These are phyloP conservation scores for Ophiostoma fasciatum DNA, from an alignment of 2,329 filamentous ascomycete genomes.

Conservation along the genomic window DNA sequence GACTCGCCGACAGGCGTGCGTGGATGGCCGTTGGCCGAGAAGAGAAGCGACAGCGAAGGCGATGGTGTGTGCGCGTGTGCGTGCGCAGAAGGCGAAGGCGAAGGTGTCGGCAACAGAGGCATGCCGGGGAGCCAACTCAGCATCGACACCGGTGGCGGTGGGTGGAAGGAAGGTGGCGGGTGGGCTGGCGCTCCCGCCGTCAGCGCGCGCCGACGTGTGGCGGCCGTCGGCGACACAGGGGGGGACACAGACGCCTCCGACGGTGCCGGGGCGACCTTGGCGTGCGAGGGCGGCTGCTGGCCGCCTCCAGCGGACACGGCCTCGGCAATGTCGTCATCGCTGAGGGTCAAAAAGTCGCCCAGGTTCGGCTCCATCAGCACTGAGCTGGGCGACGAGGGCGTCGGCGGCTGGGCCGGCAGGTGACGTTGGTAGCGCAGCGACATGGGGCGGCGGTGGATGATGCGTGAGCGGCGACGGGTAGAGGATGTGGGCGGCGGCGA, in stretches of 20 bases:
- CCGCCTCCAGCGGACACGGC: slow-evolving; percentile 6
- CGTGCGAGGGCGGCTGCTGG: neutral
- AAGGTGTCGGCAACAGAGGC: slow-evolving; percentile 2
- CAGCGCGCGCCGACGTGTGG: neutral
- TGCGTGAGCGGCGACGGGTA: slow-evolving; percentile 11
- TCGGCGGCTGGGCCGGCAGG: slow-evolving; percentile 4
- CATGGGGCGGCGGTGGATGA: slow-evolving; percentile 4
- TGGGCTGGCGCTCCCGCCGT: slow-evolving; percentile 13
- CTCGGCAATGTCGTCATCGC: slow-evolving; percentile 45
- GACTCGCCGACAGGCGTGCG: slow-evolving; percentile 27
- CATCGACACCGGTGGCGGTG: slow-evolving; percentile 13
- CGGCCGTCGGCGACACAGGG: neutral
- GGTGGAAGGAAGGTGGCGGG: slow-evolving; percentile 15
- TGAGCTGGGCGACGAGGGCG: slow-evolving; percentile 17
- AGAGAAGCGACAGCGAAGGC: slow-evolving; percentile 3
- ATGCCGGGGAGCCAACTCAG: slow-evolving; percentile 9
- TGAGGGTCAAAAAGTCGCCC: slow-evolving; percentile 37
- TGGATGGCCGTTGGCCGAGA: neutral
- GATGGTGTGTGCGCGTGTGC: too few species aligned
- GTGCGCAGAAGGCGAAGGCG: too few species aligned
- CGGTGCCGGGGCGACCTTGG: neutral
- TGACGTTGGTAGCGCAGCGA: slow-evolving; percentile 8
- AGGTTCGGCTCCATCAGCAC: slow-evolving; percentile 36
- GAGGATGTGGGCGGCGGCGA: neutral
- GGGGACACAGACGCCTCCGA: neutral